Evolutionary conservation across 768 basidiomycete species (phyloP).

Genomic region (Hericium coralloides): DNA sequence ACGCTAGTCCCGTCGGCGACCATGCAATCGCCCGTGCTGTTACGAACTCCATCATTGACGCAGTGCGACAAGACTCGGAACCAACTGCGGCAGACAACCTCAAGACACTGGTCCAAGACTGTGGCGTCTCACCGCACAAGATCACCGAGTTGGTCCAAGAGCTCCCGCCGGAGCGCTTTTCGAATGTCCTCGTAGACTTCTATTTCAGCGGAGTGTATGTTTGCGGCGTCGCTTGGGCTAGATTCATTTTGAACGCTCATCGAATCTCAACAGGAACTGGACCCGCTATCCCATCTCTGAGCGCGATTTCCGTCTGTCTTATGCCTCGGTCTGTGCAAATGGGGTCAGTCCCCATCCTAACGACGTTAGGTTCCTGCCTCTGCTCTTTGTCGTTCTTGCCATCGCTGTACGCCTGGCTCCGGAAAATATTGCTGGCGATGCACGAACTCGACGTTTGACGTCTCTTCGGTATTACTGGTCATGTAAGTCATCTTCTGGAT

Average conservation of each 20-base stretch:
- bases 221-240: neutral
- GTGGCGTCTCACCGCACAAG: constrained; percentile 85
- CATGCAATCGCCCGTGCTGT: constrained; percentile 20
- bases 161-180: constrained; percentile 67
- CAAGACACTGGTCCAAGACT: constrained; percentile 82
- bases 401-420: constrained; percentile 82
- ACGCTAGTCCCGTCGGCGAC: constrained; percentile 13
- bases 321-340: constrained; percentile 53
- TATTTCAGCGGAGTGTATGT: constrained; percentile 70
- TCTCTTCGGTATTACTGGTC: constrained; percentile 94
- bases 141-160: constrained; percentile 85
- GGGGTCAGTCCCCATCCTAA: constrained; percentile 60
- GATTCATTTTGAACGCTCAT: neutral
- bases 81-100: constrained; percentile 70
- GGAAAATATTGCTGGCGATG: constrained; percentile 75
- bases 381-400: constrained; percentile 90
- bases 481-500: constrained; percentile 45
- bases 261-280: constrained; percentile 57
- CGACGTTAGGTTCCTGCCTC: constrained; percentile 77
- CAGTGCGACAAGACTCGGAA: constrained; percentile 33
- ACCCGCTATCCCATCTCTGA: constrained; percentile 90
- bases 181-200: constrained; percentile 74
- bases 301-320: constrained; percentile 66
- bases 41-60: constrained; percentile 28
- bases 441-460: constrained; percentile 63